Evolutionary conservation across 176 grass and related monocot species (phyloP), one percentile per base, ranked within the genome.

Genomic region (Saccharum officinarum): DNA sequence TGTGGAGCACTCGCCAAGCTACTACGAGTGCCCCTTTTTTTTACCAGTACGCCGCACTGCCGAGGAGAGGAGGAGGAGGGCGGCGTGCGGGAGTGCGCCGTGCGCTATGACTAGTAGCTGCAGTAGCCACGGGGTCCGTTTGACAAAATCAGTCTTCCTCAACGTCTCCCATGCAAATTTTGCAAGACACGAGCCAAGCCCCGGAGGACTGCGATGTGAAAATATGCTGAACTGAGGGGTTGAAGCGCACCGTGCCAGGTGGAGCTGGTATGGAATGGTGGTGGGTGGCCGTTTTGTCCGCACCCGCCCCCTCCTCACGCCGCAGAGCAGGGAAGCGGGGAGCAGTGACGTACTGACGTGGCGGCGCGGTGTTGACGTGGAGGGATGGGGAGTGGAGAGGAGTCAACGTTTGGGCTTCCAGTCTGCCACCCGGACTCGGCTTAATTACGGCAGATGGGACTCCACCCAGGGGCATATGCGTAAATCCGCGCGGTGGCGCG

Each of bases 341-440:
- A 37, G 46, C 31, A 55, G 67, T n/a, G n/a, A n/a, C n/a, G n/a
- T n/a, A n/a, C n/a, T 82, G 87, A 94, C 87, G 86, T 87, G 86
- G 89, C 76, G 38, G 80, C 36, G n/a, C 4, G 14, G 14, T 54
- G 84, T 71, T 85, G 83, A 89, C 71, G 82, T 87, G 87, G 68
- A 59, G 23, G 33, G 52, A 25, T 25, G 13, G 64, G 46, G 7
- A 10, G 20, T 25, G 25, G 11, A 46, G 73, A n/a, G 73, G 41
- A 77, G 90, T 92, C 92, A 92, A 94, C 85, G 82, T 74, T 85
- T 30, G n/a, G 31, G 13, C 54, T 74, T 69, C 26, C 15, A 31
- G 49, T 26, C 23, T 73, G 78, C 87, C 86, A 72, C 75, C 46
- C 8, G 16, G 0, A 1, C 42, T 54, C 6, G 16, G 41, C 0